These are phyloP conservation scores for Eruca vesicaria DNA, from an alignment of 441 rosid genomes.

Conservation along the genomic window DNA sequence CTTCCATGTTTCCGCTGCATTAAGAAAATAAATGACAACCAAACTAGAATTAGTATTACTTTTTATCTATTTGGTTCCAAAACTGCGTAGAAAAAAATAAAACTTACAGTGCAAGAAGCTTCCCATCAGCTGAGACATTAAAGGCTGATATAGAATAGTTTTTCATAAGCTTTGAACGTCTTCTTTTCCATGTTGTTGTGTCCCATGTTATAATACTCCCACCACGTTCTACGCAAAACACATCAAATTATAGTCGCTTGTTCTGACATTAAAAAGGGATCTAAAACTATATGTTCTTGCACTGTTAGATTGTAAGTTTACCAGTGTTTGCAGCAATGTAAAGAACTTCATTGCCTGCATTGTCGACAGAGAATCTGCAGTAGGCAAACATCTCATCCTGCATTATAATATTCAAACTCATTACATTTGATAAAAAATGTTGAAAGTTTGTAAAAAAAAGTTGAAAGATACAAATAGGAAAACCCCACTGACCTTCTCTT, in stretches of 20 bases:
- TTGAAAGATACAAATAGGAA: not conserved
- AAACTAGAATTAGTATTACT: not conserved
- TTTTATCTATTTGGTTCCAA: not conserved
- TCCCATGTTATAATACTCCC: slow-evolving; percentile 73
- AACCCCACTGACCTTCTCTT: slow-evolving; percentile 49
- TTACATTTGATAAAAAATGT: slow-evolving; percentile 15
- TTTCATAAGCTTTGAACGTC: slow-evolving; percentile 49
- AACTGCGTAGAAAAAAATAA: not conserved
- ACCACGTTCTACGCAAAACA: slow-evolving; percentile 53
- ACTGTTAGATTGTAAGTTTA: slow-evolving; percentile 23
- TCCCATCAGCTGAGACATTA: slow-evolving; percentile 83
- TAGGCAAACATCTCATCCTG: slow-evolving; percentile 86
- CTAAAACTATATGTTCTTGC: not conserved
- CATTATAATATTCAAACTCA: slow-evolving; percentile 13
- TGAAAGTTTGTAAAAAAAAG: not conserved
- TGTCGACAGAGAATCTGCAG: slow-evolving; percentile 70
- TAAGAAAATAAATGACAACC: not conserved
- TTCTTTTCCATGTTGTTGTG: slow-evolving; percentile 68
- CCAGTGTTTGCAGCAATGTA: slow-evolving; percentile 82
- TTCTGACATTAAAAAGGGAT: not conserved
- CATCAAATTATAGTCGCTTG: slow-evolving; percentile 5
- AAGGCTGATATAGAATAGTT: slow-evolving; percentile 66
- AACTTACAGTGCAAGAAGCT: slow-evolving; percentile 74
- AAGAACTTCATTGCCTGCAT: slow-evolving; percentile 51
- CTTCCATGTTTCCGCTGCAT: slow-evolving; percentile 72